A percentile compares a stretch with the other conserved stretches of the same genome.
These are phyloP conservation scores for Vaccinium vitisidaea DNA, from an alignment of 148 eudicot species.

Conservation along the genomic window DNA sequence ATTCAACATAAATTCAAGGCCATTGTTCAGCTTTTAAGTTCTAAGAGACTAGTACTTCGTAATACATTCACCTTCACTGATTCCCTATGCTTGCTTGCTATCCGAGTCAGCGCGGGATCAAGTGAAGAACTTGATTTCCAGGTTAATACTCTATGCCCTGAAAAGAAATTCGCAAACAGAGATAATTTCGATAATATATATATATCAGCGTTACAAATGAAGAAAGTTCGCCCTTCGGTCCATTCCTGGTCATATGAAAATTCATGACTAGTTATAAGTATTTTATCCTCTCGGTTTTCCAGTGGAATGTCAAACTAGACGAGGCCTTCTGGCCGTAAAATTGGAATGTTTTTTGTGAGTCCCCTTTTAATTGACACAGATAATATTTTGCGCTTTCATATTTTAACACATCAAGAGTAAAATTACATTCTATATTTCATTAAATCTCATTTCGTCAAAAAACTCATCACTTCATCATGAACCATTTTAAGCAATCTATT, in stretches of 20 bases:
- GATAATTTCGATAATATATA: background rate
- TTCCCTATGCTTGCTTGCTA: slow-evolving; percentile 16
- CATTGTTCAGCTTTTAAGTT: background rate
- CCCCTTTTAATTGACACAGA: no score
- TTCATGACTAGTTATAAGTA: background rate
- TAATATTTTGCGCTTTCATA: no score
- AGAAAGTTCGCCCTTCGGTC: background rate
- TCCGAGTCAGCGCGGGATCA: background rate
- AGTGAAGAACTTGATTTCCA: background rate
- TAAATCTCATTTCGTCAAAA: background rate
- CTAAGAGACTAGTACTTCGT: background rate
- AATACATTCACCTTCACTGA: slow-evolving; percentile 18
- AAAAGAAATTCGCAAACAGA: background rate
- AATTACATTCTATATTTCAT: background rate
- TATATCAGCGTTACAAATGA: background rate
- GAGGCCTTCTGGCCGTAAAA: no score
- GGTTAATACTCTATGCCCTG: slow-evolving; percentile 11
- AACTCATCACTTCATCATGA: background rate
- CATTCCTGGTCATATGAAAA: background rate
- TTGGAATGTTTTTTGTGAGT: no score
- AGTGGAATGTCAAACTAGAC: no score
- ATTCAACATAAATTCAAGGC: no score
- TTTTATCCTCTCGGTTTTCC: background rate
- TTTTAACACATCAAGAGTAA: no score
- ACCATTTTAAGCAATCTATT: no score